These are phyloP conservation scores for Sedum album DNA, from an alignment of 164 flowering plant species.

Conservation along the genomic window DNA sequence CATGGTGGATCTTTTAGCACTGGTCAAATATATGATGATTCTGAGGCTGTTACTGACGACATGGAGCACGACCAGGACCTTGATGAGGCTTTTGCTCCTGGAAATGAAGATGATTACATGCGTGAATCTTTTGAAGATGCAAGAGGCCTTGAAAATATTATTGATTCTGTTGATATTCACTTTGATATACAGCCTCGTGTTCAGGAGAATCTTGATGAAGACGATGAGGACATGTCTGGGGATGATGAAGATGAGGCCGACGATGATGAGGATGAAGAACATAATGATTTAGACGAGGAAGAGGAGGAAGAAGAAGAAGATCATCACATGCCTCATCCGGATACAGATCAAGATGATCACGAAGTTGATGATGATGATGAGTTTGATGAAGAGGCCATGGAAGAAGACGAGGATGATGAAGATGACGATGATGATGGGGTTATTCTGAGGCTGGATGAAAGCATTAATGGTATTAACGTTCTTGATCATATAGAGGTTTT, in stretches of 20 bases:
- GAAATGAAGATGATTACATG: constrained; percentile 78
- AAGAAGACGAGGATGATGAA: constrained; percentile 97
- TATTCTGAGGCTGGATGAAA: constrained; percentile 82
- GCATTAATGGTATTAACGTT: constrained; percentile 87
- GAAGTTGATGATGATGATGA: constrained; percentile 97
- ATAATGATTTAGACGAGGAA: constrained; percentile 69
- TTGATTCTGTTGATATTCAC: constrained; percentile 51
- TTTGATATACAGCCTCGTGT: constrained; percentile 61
- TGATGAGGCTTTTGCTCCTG: constrained; percentile 60
- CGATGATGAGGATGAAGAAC: constrained; percentile 83
- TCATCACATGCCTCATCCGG: constrained; percentile 77
- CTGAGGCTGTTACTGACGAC: constrained; percentile 82
- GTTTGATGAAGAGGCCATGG: constrained; percentile 87
- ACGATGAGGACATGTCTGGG: constrained; percentile 68
- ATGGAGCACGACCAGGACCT: constrained; percentile 92
- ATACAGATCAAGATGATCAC: constrained; percentile 93
- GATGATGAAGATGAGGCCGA: constrained; percentile 83
- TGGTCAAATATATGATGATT: constrained; percentile 53
- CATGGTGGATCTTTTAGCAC: constrained; percentile 36
- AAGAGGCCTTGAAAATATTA: constrained; percentile 60
- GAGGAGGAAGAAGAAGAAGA: constrained; percentile 78
- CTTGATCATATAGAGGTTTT: constrained; percentile 96
- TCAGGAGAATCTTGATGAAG: constrained; percentile 66
- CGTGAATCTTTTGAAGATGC: constrained; percentile 68
- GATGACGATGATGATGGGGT: constrained; percentile 94